Evolutionary conservation across 352 stramenopile species (phyloP).

Genomic region (Phytopythium delawarense): DNA sequence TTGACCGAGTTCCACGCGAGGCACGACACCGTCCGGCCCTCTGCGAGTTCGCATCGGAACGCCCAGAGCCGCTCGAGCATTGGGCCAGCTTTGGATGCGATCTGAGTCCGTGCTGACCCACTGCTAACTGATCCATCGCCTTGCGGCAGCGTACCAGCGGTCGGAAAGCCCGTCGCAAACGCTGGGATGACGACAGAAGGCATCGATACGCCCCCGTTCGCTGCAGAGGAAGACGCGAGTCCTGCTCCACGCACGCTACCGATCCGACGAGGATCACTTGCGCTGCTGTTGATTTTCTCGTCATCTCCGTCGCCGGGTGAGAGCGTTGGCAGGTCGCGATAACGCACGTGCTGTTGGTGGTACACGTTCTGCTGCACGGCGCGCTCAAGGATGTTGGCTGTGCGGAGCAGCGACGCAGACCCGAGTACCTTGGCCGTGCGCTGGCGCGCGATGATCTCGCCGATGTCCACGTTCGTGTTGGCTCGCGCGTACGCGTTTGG

Average conservation of each 20-base stretch:
- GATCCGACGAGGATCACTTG: neutral
- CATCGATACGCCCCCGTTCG: neutral
- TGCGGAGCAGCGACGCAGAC: conserved; percentile 53
- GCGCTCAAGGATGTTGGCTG: conserved; percentile 70
- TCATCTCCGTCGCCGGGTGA: conserved; percentile 3
- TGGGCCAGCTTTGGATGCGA: conserved; percentile 6
- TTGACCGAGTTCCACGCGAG: conserved; percentile 87
- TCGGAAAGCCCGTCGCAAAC: conserved; percentile 14
- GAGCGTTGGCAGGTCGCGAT: conserved; percentile 72
- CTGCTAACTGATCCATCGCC: neutral
- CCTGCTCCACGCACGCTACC: neutral
- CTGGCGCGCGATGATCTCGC: conserved; percentile 65
- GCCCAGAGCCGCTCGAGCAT: conserved; percentile 72
- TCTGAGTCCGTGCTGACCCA: conserved; percentile 3
- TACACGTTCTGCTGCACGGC: conserved; percentile 89
- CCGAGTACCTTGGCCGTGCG: conserved; percentile 59
- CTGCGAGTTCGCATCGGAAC: conserved; percentile 64
- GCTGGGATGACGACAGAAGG: conserved; percentile 10
- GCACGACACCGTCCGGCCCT: conserved; percentile 55
- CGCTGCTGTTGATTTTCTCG: neutral
- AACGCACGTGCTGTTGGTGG: conserved; percentile 77
- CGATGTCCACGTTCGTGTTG: conserved; percentile 74
- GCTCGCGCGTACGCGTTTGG: conserved; percentile 55
- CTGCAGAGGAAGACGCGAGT: neutral
- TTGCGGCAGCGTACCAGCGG: conserved; percentile 2